Percentiles rank a stretch among this genome's conserved stretches.
Evolutionary conservation across 192 early-diverging fungal genomes (phyloP).

Genomic region (Chytriomyces confervae): DNA sequence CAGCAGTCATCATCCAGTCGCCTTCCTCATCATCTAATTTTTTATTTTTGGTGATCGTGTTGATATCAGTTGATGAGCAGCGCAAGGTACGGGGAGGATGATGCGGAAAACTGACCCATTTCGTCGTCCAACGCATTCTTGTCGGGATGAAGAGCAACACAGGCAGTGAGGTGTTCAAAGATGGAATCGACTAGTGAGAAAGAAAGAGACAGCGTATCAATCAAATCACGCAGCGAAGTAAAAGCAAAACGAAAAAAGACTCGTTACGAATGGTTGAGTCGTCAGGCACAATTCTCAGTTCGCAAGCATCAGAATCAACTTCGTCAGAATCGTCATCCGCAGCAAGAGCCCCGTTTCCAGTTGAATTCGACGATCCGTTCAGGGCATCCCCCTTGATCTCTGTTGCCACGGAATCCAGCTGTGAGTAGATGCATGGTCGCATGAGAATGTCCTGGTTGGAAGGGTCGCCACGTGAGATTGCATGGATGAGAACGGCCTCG

Average conservation of each 20-base stretch:
- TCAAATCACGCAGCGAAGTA: neutral
- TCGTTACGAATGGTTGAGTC: conserved; percentile 58
- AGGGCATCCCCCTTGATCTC: conserved; percentile 34
- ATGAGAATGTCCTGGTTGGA: conserved; percentile 13
- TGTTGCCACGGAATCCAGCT: conserved; percentile 56
- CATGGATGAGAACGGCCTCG: conserved; percentile 72
- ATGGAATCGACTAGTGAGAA: conserved; percentile 64
- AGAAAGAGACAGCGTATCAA: neutral
- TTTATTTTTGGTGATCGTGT: neutral
- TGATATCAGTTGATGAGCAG: neutral
- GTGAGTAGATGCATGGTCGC: conserved; percentile 68
- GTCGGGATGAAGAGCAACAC: conserved; percentile 74
- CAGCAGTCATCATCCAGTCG: conserved; percentile 32
- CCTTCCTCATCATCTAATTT: conserved; percentile 5
- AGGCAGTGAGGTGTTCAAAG: conserved; percentile 68
- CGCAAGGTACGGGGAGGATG: neutral
- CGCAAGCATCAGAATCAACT: conserved; percentile 51
- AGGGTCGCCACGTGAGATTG: conserved; percentile 60
- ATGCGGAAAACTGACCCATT: conserved; percentile 32
- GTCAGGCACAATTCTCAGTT: conserved; percentile 66
- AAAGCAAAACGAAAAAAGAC: conserved; percentile 27
- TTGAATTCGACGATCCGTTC: neutral
- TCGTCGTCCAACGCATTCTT: conserved; percentile 50
- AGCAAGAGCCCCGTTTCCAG: neutral
- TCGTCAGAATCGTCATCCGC: conserved; percentile 31